Base-by-base conservation (phyloP, 768 basidiomycete genomes). In the Melanogaster broomeanus region DNA sequence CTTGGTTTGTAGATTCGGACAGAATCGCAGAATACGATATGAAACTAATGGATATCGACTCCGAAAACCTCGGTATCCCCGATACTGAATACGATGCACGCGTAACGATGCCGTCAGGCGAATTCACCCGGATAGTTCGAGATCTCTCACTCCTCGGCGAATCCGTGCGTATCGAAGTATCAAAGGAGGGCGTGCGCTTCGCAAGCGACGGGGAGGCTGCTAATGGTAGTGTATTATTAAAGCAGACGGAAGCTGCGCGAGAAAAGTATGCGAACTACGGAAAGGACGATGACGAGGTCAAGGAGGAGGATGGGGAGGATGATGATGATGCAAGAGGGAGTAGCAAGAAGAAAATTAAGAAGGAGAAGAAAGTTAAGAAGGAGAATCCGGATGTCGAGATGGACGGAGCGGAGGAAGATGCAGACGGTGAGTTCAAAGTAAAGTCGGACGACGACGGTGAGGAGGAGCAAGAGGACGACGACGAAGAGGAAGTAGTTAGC, bases 21-120 rank as follows among this genome's bases (percentile, higher is more conserved):
- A 85, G 97, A 56, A 87, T 98, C 47, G 93, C 94, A 22, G 93
- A 98, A 67, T 99, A 99, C 73, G 94, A 97, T 61, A 92, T 99
- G 88, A 98, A 98, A 70, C 84, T 98, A 47, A 98, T 99, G 96
- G 96, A 98, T 63, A 99, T 99, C 65, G 96, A 99, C 69, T 77
- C 91, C 21, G 97, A 99, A 72, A 86, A 84, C 40, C 87, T 98
- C 45, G 88, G 88, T 42, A 98, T 98, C 63, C 97, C 97, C 15
- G 95, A 98, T 57, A 99, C 97, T 3, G 89, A 95, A 44, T 99
- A 98, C 71, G 96, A 98, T 62, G 92, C 93, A 3, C 87, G 88
- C 49, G 85, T 98, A 42, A 85, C 86, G 18, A 85, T 99, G 83
- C 81, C 90, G 8, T 82, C 93, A 0, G 52, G 76, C 31, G 97